Evolutionary conservation across 176 grass and related monocot species (phyloP).

Genomic region (Secale cereale): DNA sequence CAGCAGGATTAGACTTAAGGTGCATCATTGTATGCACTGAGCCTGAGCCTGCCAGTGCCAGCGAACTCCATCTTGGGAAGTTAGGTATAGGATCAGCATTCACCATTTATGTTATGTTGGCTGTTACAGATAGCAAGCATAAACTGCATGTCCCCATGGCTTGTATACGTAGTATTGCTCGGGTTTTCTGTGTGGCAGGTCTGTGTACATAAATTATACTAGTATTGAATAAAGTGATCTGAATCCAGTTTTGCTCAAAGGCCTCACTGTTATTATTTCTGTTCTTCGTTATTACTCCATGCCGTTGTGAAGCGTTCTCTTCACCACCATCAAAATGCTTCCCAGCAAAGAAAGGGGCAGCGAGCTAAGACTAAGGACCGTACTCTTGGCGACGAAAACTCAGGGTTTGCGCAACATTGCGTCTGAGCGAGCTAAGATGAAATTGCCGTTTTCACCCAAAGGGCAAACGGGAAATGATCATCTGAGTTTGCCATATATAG

Average conservation of each 20-base stretch:
- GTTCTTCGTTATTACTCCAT: no score
- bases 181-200: not conserved
- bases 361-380: no score
- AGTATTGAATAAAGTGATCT: constrained; percentile 49
- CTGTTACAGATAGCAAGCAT: constrained; percentile 53
- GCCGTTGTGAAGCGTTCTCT: no score
- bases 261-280: not conserved
- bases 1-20: constrained; percentile 41
- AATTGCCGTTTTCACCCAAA: no score
- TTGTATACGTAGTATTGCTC: constrained; percentile 40
- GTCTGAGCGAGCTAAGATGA: no score
- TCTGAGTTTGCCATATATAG: no score
- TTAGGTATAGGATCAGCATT: constrained; percentile 39
- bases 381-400: no score
- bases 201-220: constrained; percentile 43
- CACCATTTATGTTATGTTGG: constrained; percentile 54
- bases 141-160: constrained; percentile 22
- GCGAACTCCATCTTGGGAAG: constrained; percentile 20
- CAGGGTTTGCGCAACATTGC: no score
- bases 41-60: not conserved
- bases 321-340: no score
- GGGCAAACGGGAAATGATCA: no score
- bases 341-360: no score
- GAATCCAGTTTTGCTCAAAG: constrained; percentile 31
- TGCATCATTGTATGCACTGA: constrained; percentile 17